These are phyloP conservation scores for Wickerhamiella siamensis DNA, from an alignment of 805 yeast genomes.

Conservation along the genomic window DNA sequence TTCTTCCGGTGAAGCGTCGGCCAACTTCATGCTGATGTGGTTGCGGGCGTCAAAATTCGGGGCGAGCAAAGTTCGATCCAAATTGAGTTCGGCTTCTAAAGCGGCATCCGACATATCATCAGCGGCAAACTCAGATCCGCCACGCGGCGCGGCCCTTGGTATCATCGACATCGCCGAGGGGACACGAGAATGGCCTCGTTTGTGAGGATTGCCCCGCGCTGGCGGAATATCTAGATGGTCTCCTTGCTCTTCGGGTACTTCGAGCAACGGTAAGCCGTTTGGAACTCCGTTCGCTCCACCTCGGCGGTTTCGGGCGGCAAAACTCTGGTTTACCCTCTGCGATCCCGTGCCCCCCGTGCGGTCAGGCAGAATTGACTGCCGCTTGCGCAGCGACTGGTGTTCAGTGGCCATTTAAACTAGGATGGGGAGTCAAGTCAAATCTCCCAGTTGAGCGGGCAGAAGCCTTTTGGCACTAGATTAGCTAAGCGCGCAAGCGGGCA, in stretches of 20 bases:
- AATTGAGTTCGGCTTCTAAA: constrained; percentile 17
- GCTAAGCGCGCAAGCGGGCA: not conserved
- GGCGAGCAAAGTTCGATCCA: constrained; percentile 35
- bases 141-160: not conserved
- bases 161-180: not conserved
- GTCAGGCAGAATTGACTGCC: constrained; percentile 18
- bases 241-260: not conserved
- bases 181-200: not conserved
- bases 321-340: not conserved
- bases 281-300: not conserved
- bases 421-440: not conserved
- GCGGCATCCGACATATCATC: not conserved
- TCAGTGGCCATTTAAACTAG: not conserved
- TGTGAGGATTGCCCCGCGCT: not conserved
- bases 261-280: not conserved
- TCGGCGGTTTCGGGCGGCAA: constrained; percentile 1
- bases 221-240: not conserved
- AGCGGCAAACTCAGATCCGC: not conserved
- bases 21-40: constrained; percentile 10
- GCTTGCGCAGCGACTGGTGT: constrained; percentile 14
- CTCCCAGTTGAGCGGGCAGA: not conserved
- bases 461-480: not conserved
- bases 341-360: constrained; percentile 7
- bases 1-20: constrained; percentile 12
- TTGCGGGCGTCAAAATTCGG: constrained; percentile 31